Evolutionary conservation across 2,329 filamentous ascomycete genomes (phyloP).

Genomic region (Diaporthe nobilis): DNA sequence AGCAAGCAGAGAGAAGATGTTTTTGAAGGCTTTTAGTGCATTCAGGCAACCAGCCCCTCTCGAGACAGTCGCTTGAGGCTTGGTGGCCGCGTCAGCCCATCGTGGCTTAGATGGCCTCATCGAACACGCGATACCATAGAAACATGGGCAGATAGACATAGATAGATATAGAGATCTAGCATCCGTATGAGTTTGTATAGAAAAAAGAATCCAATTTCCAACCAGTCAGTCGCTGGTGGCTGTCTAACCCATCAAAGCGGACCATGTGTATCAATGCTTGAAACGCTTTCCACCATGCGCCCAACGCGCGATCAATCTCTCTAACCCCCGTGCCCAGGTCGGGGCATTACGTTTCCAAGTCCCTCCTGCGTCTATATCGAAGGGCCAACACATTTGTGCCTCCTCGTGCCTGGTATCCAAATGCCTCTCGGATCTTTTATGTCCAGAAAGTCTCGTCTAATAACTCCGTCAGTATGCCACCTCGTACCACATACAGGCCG

Average conservation of each 20-base stretch:
- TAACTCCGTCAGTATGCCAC: conserved; percentile 11
- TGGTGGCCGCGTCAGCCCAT: not conserved
- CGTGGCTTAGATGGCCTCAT: not conserved
- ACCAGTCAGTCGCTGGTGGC: not conserved
- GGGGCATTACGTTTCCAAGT: not conserved
- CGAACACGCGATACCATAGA: not conserved
- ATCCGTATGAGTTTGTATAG: not conserved
- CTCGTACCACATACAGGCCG: not conserved
- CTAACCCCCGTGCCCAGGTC: not conserved
- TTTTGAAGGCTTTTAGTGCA: no score
- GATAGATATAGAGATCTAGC: not conserved
- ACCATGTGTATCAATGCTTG: not conserved
- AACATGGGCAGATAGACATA: not conserved
- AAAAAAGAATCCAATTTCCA: not conserved
- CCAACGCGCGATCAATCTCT: not conserved
- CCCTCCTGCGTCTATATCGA: conserved; percentile 21
- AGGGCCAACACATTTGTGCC: not conserved
- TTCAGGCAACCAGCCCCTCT: not conserved
- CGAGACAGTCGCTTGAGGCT: not conserved
- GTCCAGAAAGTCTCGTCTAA: conserved; percentile 4
- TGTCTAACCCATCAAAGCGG: not conserved
- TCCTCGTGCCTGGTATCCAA: not conserved
- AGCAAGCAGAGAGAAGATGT: no score
- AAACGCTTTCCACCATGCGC: not conserved
- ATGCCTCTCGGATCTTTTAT: not conserved